phyloP scores from a whole-genome alignment of 2,329 filamentous ascomycete genomes.

The Cyanodermella asteris region DNA sequence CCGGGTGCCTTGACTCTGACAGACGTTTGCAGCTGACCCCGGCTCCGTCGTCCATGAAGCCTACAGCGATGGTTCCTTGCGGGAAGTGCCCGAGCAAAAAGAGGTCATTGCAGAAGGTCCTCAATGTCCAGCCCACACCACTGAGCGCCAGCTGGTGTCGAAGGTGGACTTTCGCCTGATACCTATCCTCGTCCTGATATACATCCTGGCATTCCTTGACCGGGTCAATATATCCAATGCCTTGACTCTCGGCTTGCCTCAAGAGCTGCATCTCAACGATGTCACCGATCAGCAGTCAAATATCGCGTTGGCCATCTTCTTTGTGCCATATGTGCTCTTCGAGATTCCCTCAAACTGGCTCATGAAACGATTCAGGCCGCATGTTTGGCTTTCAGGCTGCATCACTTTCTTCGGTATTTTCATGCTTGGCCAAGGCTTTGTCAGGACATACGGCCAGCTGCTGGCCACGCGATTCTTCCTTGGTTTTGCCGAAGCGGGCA shows the following conservation, averaged over 20 bases:
- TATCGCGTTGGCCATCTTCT: slow-evolving; percentile 30
- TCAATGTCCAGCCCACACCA: not conserved
- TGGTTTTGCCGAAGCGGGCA: slow-evolving; percentile 12
- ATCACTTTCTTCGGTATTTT: slow-evolving; percentile 10
- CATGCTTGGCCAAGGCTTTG: slow-evolving; percentile 9
- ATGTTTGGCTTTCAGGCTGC: slow-evolving; percentile 22
- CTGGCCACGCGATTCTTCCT: slow-evolving; percentile 14
- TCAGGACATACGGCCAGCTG: slow-evolving; percentile 11
- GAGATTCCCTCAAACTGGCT: slow-evolving; percentile 31
- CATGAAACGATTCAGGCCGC: slow-evolving; percentile 29
- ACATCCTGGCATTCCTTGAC: slow-evolving; percentile 27
- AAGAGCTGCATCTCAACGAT: slow-evolving; percentile 21
- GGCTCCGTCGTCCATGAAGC: slow-evolving; percentile 21
- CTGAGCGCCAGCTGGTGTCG: slow-evolving; percentile 13
- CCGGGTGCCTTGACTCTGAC: slow-evolving; percentile 21
- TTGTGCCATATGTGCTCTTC: slow-evolving; percentile 30
- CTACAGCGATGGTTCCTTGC: slow-evolving; percentile 13
- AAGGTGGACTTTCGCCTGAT: slow-evolving; percentile 27
- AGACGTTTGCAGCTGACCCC: not conserved
- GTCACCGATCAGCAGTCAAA: slow-evolving; percentile 28
- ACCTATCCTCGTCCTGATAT: slow-evolving; percentile 28
- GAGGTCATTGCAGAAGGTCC: too few relatives aligned
- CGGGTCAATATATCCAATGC: slow-evolving; percentile 32
- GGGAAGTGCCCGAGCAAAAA: not conserved
- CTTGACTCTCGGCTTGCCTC: slow-evolving; percentile 26